Evolutionary conservation across 2,329 filamentous ascomycete genomes (phyloP).

Genomic region (Aureobasidium sp.): DNA sequence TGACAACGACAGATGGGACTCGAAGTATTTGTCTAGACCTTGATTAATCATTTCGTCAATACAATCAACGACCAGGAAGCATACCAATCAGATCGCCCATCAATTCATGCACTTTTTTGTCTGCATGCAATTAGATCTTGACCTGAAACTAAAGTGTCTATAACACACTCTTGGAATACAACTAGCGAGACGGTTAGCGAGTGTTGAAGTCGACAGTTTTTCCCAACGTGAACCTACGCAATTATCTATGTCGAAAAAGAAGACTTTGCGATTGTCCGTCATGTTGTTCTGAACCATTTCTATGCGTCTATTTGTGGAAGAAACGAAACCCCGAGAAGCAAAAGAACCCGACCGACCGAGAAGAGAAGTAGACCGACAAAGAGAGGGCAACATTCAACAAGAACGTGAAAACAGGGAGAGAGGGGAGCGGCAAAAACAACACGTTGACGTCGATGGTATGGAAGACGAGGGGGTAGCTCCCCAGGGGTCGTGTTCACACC

Average conservation of each 20-base stretch:
- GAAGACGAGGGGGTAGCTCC: not conserved
- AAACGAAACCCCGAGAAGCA: not conserved
- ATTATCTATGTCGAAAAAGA: constrained; percentile 95
- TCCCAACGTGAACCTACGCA: constrained; percentile 52
- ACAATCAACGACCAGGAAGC: constrained; percentile 43
- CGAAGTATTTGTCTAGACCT: constrained; percentile 48
- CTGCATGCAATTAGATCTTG: not conserved
- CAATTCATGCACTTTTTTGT: constrained; percentile 71
- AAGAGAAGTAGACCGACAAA: not conserved
- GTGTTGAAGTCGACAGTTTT: not conserved
- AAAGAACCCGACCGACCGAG: not conserved
- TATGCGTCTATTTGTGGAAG: constrained; percentile 3
- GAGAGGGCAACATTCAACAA: constrained; percentile 2
- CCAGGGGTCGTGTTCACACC: not conserved
- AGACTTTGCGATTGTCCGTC: constrained; percentile 44
- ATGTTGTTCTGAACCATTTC: constrained; percentile 12
- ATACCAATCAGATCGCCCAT: constrained; percentile 78
- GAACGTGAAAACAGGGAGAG: not conserved
- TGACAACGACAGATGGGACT: constrained; percentile 64
- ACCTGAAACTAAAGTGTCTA: not conserved
- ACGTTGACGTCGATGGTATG: constrained; percentile 11
- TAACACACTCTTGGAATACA: constrained; percentile 71
- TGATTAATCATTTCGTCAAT: not conserved
- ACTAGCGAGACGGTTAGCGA: constrained; percentile 32
- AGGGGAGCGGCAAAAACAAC: not conserved